Evolutionary conservation across 495 filamentous ascomycete species (phyloP).

Genomic region (Neurospora cerealis): DNA sequence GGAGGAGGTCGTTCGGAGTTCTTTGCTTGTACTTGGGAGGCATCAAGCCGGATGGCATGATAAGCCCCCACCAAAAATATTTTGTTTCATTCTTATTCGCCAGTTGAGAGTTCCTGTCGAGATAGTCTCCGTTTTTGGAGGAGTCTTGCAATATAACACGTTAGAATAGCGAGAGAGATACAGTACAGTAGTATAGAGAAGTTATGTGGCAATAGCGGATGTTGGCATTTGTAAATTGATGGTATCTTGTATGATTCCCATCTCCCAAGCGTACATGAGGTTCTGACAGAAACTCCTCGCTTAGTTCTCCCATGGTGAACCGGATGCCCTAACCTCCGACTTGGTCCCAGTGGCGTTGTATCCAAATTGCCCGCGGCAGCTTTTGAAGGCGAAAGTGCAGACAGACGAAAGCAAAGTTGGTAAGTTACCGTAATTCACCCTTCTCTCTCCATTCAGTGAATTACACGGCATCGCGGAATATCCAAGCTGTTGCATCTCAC

Average conservation of each 20-base stretch:
- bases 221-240: neutral
- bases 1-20: neutral
- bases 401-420: neutral
- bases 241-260: neutral
- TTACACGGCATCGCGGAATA: neutral
- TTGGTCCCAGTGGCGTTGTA: neutral
- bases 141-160: neutral
- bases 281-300: neutral
- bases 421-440: neutral
- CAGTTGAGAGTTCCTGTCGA: neutral
- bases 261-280: neutral
- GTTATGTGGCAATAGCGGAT: neutral
- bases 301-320: neutral
- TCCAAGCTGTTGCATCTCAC: neutral
- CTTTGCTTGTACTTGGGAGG: neutral
- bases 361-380: neutral
- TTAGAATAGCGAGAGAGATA: neutral
- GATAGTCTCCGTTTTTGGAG: neutral
- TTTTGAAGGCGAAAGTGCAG: neutral
- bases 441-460: neutral
- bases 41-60: neutral
- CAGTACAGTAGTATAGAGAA: neutral
- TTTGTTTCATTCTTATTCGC: neutral
- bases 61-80: neutral
- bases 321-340: too few relatives aligned